Base-by-base conservation (phyloP, 352 stramenopile genomes). In the Globisporangium carolinianum region DNA sequence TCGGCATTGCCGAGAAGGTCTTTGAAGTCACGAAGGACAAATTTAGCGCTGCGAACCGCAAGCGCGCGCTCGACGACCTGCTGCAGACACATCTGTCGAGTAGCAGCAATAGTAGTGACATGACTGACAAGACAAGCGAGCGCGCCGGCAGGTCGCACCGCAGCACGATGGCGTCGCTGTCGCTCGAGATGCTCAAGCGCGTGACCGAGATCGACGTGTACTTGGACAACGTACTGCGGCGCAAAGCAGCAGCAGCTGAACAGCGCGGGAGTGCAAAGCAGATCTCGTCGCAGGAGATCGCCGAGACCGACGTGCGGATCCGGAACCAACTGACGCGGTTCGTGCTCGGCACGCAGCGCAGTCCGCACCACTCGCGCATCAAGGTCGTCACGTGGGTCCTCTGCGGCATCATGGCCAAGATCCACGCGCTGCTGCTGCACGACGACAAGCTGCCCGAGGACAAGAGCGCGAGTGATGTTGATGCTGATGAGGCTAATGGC, bases 371-470 rank as follows among this genome's bases (percentile, higher is more conserved):
- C 46, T 91, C 85, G 36, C 76, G 85, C 8, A 74, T 92, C 24
- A 93, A 91, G 48, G 83, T 93, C 1, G 76, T 95, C 24, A 91
- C 85, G 53, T 95, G 83, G 83, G 85, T 95, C 10, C 66, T 95
- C 35, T 95, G 83, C 35, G 84, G 83, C 11, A 76, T 95, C 35
- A 85, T 95, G 55, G 85, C 85, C 4, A 95, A 95, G 63, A 90
- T 87, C 39, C 84, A 91, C 52, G 75, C 77, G 9, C 54, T 95
- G 42, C 58, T 95, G 42, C 53, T 83, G 47, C 77, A 79, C 8
- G 76, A 89, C 46, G 83, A 93, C 53, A 88, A 87, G 53, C 50
- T 91, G 5, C 79, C 79, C 0, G 61, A 67, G 3, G 51, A 55
- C 49, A 76, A 71, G 61, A 49, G 41, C 4, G 45, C 60, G 9